phyloP scores from a whole-genome alignment of 2,329 filamentous ascomycete species.

The Xylariaceae sp. region DNA sequence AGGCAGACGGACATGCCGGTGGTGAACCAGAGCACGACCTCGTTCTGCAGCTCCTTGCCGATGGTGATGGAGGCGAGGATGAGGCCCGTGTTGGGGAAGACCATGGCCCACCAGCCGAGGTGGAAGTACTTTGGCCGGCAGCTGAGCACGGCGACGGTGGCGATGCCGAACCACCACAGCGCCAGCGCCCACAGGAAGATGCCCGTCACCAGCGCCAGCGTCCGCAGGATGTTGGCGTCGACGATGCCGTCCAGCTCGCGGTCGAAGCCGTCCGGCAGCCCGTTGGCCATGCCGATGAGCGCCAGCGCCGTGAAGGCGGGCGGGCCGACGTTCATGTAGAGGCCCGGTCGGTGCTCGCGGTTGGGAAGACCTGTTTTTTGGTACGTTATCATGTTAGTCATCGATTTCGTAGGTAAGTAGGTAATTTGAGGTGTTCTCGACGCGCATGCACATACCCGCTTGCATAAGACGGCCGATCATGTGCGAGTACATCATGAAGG shows the following conservation, averaged over 20 bases:
- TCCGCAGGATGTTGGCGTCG: slow-evolving; percentile 31
- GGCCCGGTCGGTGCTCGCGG: slow-evolving; percentile 57
- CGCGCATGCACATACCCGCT: slow-evolving; percentile 31
- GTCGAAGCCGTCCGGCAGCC: slow-evolving; percentile 30
- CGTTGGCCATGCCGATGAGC: slow-evolving; percentile 45
- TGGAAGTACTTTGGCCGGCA: slow-evolving; percentile 8
- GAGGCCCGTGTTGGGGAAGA: slow-evolving; percentile 16
- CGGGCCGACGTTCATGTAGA: slow-evolving; percentile 72
- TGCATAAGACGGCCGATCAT: slow-evolving; percentile 64
- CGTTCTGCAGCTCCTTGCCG: slow-evolving; percentile 8
- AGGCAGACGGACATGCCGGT: slow-evolving; percentile 11
- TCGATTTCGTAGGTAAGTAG: too few relatives aligned
- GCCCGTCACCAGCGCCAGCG: slow-evolving; percentile 5
- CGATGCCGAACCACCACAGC: slow-evolving; percentile 10
- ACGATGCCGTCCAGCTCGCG: slow-evolving; percentile 40
- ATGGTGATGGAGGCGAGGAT: slow-evolving; percentile 12
- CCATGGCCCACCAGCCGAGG: slow-evolving; percentile 13
- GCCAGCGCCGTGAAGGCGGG: slow-evolving; percentile 65
- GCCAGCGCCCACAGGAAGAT: slow-evolving; percentile 10
- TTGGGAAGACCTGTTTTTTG: slow-evolving; percentile 44
- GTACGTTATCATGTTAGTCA: slow-evolving; percentile 3
- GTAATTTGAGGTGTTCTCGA: too few relatives aligned
- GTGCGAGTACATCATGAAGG: slow-evolving; percentile 61
- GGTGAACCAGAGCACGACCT: slow-evolving; percentile 11
- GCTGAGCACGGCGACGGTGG: slow-evolving; percentile 3